Evolutionary conservation across 2,329 filamentous ascomycete species (phyloP).

Genomic region (Penicillium sp.): DNA sequence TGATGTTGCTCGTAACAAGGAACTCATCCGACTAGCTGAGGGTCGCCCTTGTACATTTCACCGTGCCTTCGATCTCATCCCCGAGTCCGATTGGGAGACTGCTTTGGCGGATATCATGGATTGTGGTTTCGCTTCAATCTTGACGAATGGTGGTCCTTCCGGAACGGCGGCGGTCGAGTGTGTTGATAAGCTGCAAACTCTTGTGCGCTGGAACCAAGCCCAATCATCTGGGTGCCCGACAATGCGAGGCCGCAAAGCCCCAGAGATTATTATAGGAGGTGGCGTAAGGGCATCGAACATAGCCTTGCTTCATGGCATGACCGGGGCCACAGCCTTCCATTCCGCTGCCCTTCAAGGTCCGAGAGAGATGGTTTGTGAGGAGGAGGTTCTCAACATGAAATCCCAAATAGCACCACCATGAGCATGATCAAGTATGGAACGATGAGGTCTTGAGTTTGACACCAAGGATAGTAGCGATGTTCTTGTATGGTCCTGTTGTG

Average conservation of each 20-base stretch:
- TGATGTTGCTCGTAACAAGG: slow-evolving; percentile 41
- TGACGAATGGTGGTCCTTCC: slow-evolving; percentile 48
- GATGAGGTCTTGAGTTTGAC: too few relatives aligned
- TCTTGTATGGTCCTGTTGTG: too few relatives aligned
- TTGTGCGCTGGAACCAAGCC: slow-evolving; percentile 20
- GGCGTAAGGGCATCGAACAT: slow-evolving; percentile 49
- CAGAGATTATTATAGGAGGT: slow-evolving; percentile 51
- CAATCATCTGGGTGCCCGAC: neutral
- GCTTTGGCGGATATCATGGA: slow-evolving; percentile 37
- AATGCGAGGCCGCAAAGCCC: neutral
- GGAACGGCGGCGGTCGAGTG: slow-evolving; percentile 38
- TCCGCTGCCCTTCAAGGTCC: slow-evolving; percentile 38
- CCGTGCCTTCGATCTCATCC: slow-evolving; percentile 50
- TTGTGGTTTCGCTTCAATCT: slow-evolving; percentile 47
- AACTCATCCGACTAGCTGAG: slow-evolving; percentile 43
- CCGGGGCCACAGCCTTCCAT: slow-evolving; percentile 41
- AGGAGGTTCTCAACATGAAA: slow-evolving; percentile 10
- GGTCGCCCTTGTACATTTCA: slow-evolving; percentile 53
- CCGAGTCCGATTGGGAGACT: slow-evolving; percentile 18
- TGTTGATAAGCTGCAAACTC: slow-evolving; percentile 28
- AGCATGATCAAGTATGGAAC: too few relatives aligned
- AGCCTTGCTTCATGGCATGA: slow-evolving; percentile 28
- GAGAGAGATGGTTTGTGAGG: neutral
- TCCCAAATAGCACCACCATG: neutral
- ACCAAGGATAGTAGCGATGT: too few relatives aligned